Base-by-base conservation (phyloP, 306 rosid species). In the Fagus crenata region DNA sequence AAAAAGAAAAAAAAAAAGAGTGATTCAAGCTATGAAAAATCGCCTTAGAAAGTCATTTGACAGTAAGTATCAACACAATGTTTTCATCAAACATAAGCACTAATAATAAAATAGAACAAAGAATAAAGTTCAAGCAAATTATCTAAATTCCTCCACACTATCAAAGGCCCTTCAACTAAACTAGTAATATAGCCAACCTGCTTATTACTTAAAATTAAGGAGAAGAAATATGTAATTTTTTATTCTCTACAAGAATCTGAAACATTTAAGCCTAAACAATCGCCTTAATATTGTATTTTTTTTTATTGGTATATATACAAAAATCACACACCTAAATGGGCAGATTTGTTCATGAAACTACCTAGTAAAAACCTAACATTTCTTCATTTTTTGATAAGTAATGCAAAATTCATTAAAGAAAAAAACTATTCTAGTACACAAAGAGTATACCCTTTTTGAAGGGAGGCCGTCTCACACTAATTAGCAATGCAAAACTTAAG, bases 1-100 rank as follows among this genome's bases (percentile, higher is more conserved):
- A 35, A 37, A 42, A 49, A 54, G 9, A 61, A 35, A 71, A 72
- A 56, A 71, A 54, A 46, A 73, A 72, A 73, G 15, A 5, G 40
- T 39, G 61, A 60, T 1, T 22, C 11, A 9, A 11, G 18, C 39
- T 64, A 33, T n/a, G 78, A 9, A 46, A 2, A 46, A 46, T 46
- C 51, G 8, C 51, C 9, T 46, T 2, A 46, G 51, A 9, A 46
- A 46, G 14, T 46, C 51, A 46, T 46, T 46, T 46, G 51, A 46
- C 0, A 4, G 13, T 2, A 46, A 46, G 51, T 46, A 46, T 46
- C 11, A 14, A 46, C 51, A 9, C 14, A 46, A 14, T 7, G 51
- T 46, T 7, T 2, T 46, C 14, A 46, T 46, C 51, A 46, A 46
- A 46, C 51, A 46, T 46, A 46, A 46, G 51, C 13, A 56, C 3